phyloP scores from a whole-genome alignment of 2,329 filamentous ascomycete genomes.

The Neofusicoccum laricinum region DNA sequence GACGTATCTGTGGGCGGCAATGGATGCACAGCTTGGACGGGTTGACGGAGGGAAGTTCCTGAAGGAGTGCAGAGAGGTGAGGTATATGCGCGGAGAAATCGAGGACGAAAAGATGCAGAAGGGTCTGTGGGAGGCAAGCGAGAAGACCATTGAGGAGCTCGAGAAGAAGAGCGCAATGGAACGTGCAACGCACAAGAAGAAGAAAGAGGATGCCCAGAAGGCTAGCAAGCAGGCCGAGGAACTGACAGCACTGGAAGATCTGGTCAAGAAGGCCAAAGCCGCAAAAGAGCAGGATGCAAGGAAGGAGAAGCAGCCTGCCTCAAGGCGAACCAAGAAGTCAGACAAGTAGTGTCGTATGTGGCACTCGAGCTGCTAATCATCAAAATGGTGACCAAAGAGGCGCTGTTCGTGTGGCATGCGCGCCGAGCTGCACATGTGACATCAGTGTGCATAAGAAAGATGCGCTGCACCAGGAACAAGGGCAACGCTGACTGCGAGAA shows the following conservation, averaged over 20 bases:
- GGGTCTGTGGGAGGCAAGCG: conserved; percentile 85
- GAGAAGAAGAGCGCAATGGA: conserved; percentile 75
- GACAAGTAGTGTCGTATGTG: not conserved
- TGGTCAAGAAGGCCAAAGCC: conserved; percentile 18
- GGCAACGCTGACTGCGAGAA: not conserved
- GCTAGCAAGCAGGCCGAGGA: conserved; percentile 32
- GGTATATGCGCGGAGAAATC: conserved; percentile 70
- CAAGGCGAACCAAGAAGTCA: conserved; percentile 20
- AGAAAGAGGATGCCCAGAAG: conserved; percentile 36
- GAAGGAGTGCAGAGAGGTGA: conserved; percentile 82
- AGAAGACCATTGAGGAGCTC: conserved; percentile 74
- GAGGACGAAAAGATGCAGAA: conserved; percentile 76
- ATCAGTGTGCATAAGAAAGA: not conserved
- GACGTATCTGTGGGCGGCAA: conserved; percentile 78
- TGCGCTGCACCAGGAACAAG: not conserved
- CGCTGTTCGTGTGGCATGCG: not conserved
- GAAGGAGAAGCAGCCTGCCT: conserved; percentile 17
- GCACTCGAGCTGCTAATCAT: not conserved
- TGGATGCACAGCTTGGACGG: conserved; percentile 71
- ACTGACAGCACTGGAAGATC: conserved; percentile 17
- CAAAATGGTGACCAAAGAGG: not conserved
- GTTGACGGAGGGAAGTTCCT: conserved; percentile 69
- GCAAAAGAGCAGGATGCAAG: conserved; percentile 13
- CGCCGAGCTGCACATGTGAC: not conserved
- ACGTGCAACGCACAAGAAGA: conserved; percentile 57